Percentiles rank a stretch among this genome's conserved stretches.
Conservation (phyloP, 192 early-diverging fungal species). For the Coemansia sp. region DNA sequence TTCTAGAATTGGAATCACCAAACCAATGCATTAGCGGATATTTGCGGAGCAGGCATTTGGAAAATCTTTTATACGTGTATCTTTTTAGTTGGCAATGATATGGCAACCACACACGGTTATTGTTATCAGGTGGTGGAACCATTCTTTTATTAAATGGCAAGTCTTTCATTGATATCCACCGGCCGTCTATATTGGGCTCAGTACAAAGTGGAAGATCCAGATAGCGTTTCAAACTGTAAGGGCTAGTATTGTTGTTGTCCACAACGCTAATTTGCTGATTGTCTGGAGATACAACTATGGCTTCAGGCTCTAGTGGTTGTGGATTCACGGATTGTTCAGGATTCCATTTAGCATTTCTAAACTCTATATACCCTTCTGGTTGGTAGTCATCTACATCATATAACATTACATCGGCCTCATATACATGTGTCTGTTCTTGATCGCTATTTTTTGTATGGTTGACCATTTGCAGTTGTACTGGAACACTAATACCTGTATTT, state of each 20-base stretch:
- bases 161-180: constrained; percentile 42
- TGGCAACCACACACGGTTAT: constrained; percentile 53
- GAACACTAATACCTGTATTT: constrained; percentile 12
- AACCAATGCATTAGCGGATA: constrained; percentile 49
- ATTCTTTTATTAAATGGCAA: constrained; percentile 12
- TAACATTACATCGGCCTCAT: constrained; percentile 48
- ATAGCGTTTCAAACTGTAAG: constrained; percentile 21
- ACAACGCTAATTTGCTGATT: not conserved
- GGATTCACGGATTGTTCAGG: constrained; percentile 31
- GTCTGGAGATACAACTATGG: constrained; percentile 8
- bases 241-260: not conserved
- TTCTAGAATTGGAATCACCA: constrained; percentile 57
- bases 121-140: constrained; percentile 24
- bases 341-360: constrained; percentile 48
- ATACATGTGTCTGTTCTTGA: constrained; percentile 42
- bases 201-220: constrained; percentile 51
- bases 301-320: constrained; percentile 28
- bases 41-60: constrained; percentile 30
- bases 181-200: constrained; percentile 29
- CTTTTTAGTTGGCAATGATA: constrained; percentile 43
- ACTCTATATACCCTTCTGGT: constrained; percentile 44
- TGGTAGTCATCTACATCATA: constrained; percentile 39
- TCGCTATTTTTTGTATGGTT: constrained; percentile 15
- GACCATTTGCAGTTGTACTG: constrained; percentile 9
- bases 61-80: constrained; percentile 35